Evolutionary conservation across 2,329 filamentous ascomycete species (phyloP).

Genomic region (Talaromyces sp.): DNA sequence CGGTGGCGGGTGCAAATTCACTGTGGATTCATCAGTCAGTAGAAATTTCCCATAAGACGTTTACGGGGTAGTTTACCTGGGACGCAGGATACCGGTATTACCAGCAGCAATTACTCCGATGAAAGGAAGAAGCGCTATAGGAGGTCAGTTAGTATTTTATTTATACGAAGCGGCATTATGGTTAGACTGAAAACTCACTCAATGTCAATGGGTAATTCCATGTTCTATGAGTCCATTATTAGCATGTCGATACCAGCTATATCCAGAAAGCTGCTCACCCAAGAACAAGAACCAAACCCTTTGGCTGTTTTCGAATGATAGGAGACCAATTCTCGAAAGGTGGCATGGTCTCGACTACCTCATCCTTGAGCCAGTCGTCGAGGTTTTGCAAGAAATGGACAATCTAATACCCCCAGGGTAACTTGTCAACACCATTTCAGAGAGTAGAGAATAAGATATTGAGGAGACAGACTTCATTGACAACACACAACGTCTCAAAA

Average conservation of each 20-base stretch:
- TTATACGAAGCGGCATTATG: neutral
- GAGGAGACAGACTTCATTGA: conserved; percentile 7
- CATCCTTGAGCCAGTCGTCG: conserved; percentile 17
- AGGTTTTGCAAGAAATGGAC: conserved; percentile 14
- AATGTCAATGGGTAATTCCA: conserved; percentile 18
- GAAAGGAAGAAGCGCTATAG: conserved; percentile 11
- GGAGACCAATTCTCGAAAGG: conserved; percentile 17
- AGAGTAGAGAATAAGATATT: neutral
- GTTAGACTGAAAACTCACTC: neutral
- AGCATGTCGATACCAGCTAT: neutral
- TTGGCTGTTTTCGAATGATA: conserved; percentile 14
- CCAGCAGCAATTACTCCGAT: conserved; percentile 12
- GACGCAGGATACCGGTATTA: conserved; percentile 15
- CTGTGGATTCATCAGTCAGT: neutral
- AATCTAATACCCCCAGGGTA: neutral
- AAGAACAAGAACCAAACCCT: conserved; percentile 6
- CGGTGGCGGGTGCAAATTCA: conserved; percentile 14
- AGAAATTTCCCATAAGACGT: neutral
- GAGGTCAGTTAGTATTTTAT: neutral
- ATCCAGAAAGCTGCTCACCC: neutral
- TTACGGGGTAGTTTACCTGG: neutral
- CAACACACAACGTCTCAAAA: conserved; percentile 15
- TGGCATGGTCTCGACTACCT: conserved; percentile 11
- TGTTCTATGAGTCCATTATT: neutral
- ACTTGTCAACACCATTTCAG: neutral